phyloP scores from a whole-genome alignment of 805 yeast genomes.

The Saturnispora zaruensis region DNA sequence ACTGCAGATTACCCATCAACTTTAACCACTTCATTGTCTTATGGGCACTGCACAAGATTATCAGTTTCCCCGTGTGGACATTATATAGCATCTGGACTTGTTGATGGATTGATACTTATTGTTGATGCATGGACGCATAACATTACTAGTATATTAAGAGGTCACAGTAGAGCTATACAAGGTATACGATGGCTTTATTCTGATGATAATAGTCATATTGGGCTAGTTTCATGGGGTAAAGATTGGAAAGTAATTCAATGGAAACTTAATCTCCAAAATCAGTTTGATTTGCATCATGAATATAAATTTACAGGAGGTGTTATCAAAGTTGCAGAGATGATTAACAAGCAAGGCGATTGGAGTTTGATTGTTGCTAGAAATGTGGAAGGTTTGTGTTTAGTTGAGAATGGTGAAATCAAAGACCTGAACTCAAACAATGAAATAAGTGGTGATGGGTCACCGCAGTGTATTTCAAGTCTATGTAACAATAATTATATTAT shows the following conservation, averaged over 20 bases:
- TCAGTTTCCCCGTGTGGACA: slow-evolving; percentile 71
- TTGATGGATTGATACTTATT: slow-evolving; percentile 65
- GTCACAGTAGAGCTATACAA: slow-evolving; percentile 68
- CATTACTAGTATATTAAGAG: slow-evolving; percentile 46
- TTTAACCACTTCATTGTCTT: slow-evolving; percentile 58
- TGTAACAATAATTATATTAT: slow-evolving; percentile 47
- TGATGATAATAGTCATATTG: slow-evolving; percentile 45
- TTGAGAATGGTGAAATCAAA: not conserved
- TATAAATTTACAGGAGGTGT: slow-evolving; percentile 13
- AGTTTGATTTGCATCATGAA: slow-evolving; percentile 21
- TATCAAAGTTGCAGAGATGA: slow-evolving; percentile 5
- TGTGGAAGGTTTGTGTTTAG: slow-evolving; percentile 6
- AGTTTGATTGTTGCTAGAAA: slow-evolving; percentile 5
- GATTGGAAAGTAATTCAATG: slow-evolving; percentile 70
- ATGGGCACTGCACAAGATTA: slow-evolving; percentile 59
- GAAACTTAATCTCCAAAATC: slow-evolving; percentile 22
- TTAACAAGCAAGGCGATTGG: slow-evolving; percentile 2
- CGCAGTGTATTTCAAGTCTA: slow-evolving; percentile 9
- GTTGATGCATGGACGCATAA: slow-evolving; percentile 65
- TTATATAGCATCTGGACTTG: slow-evolving; percentile 73
- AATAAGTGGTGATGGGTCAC: not conserved
- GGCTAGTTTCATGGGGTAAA: slow-evolving; percentile 56
- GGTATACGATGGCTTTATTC: slow-evolving; percentile 52
- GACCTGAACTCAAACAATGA: not conserved
- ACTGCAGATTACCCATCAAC: slow-evolving; percentile 88